These are phyloP conservation scores for Scortechinia acanthostroma DNA, from an alignment of 2,329 filamentous ascomycete species.

Conservation along the genomic window DNA sequence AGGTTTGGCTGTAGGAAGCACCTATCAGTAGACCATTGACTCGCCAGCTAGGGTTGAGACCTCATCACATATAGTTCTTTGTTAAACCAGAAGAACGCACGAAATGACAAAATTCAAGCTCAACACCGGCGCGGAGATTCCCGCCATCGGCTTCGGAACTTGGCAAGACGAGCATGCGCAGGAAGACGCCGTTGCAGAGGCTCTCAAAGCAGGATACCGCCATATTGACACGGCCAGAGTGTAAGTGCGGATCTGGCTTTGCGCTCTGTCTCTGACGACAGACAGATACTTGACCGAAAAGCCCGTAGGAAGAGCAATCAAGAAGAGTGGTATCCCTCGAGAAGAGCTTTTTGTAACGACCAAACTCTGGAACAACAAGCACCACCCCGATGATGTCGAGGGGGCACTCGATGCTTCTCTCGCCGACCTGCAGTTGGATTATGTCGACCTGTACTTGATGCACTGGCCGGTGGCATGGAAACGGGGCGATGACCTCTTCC, in stretches of 20 bases:
- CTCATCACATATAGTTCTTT: too few relatives aligned
- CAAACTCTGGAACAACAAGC: slow-evolving; percentile 27
- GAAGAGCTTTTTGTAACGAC: slow-evolving; percentile 24
- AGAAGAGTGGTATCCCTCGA: slow-evolving; percentile 18
- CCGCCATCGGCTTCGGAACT: slow-evolving; percentile 34
- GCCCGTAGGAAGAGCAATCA: slow-evolving; percentile 9
- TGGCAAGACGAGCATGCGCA: slow-evolving; percentile 36
- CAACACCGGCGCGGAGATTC: slow-evolving; percentile 24
- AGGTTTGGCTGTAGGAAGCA: too few relatives aligned
- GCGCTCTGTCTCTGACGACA: slow-evolving; percentile 24
- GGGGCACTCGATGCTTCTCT: slow-evolving; percentile 33
- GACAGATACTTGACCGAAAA: slow-evolving; percentile 14
- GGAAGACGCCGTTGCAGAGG: slow-evolving; percentile 22
- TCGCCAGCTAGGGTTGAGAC: too few relatives aligned
- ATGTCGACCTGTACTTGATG: slow-evolving; percentile 42
- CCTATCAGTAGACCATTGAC: too few relatives aligned
- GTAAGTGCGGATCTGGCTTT: slow-evolving; percentile 32
- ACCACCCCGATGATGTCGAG: slow-evolving; percentile 21
- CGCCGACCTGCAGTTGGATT: slow-evolving; percentile 33
- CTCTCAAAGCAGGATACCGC: slow-evolving; percentile 38
- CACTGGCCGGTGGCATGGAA: slow-evolving; percentile 35
- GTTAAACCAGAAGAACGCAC: too few relatives aligned
- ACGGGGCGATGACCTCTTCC: slow-evolving; percentile 3
- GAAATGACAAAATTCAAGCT: slow-evolving; percentile 19
- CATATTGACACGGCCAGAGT: slow-evolving; percentile 39